Evolutionary conservation across 2,329 filamentous ascomycete species (phyloP), one percentile per base, ranked within the genome.

Genomic region (Aspergillus spinulosporus): DNA sequence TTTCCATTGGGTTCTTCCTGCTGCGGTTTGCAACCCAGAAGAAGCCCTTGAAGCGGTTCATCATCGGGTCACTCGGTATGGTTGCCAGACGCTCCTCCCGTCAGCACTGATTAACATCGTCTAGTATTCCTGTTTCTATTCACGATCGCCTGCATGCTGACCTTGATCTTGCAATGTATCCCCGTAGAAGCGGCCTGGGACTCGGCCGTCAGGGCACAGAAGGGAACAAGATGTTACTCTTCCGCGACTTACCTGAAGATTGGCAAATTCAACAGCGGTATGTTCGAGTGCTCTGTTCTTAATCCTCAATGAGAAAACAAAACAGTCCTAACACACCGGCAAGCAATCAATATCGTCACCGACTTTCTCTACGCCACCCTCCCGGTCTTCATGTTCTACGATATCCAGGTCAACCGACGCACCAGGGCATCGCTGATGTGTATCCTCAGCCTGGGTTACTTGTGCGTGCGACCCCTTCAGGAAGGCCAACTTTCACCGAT

Each of bases 111-210:
- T 29, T 49, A 8, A 39, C 37, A 5, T 1, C 14, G 1, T n/a
- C 7, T 15, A 65, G 64, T 64, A 1, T 46, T 62, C 40, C 59
- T 66, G 52, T 7, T 52, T 1, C 45, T 64, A 1, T 65, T 63
- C 26, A 66, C 63, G 1, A 51, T 62, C 0, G 60, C 62, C 7
- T 64, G 58, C 14, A 61, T 64, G 28, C 54, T 63, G 67, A 81
- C 80, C 0, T 59, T 82, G 1, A 54, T 82, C 1, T 64, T 81
- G 1, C 79, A 83, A 56, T 83, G 81, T 47, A 74, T 71, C 5
- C 72, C 82, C 43, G 65, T 82, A 1, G 70, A 74, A 5, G 58
- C 76, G 0, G 70, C 75, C 29, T 83, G 80, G 80, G 77, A 83
- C 59, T 44, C 39, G 0, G 64, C 62, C 11, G 28, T 48, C 21